Evolutionary conservation across 2,329 filamentous ascomycete species (phyloP).

Genomic region (Ophiobolus disseminans): DNA sequence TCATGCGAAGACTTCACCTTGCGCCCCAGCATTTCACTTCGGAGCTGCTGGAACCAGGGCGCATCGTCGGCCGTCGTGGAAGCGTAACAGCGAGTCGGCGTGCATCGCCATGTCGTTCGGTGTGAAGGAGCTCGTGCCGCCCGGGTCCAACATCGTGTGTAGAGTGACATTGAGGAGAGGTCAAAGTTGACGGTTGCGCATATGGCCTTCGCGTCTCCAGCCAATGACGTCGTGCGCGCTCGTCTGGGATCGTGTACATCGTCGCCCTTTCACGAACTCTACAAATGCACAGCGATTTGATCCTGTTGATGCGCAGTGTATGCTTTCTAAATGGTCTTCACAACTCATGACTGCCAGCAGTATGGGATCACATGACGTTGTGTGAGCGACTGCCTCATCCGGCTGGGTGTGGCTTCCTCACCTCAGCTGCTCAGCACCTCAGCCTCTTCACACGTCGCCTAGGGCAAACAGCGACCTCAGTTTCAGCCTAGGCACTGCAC

Average conservation of each 20-base stretch:
- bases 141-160: constrained; percentile 21
- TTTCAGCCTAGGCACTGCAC: not conserved
- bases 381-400: constrained; percentile 16
- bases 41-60: constrained; percentile 37
- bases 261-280: no score
- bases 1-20: constrained; percentile 60
- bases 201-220: not conserved
- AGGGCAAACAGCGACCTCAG: constrained; percentile 2
- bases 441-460: not conserved
- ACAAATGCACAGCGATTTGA: no score
- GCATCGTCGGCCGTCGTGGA: constrained; percentile 14
- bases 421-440: constrained; percentile 15
- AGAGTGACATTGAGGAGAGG: constrained; percentile 25
- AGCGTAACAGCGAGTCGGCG: constrained; percentile 21
- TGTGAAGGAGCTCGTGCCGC: constrained; percentile 12
- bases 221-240: constrained; percentile 11
- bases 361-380: not conserved
- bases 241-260: no score
- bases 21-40: constrained; percentile 55
- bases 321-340: no score
- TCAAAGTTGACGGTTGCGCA: not conserved
- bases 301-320: no score
- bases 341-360: not conserved
- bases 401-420: constrained; percentile 14
- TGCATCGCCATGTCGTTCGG: constrained; percentile 23